Conservation (phyloP, 805 yeast species). For the Saturnispora silvae region DNA sequence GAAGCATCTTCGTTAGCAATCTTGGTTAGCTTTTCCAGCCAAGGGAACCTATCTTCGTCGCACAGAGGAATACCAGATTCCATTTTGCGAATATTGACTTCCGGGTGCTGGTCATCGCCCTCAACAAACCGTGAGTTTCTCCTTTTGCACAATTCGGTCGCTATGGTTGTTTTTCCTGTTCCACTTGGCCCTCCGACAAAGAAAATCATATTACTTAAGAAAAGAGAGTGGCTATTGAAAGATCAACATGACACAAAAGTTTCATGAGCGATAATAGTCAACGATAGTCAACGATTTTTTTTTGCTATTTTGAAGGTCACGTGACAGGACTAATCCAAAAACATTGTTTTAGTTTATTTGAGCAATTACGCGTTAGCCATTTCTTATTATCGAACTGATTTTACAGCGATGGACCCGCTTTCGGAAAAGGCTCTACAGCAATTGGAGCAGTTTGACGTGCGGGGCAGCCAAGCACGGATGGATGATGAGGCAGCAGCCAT, state of each 20-base stretch:
- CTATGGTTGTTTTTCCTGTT: constrained; percentile 84
- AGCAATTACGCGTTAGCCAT: too few relatives aligned
- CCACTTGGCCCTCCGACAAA: constrained; percentile 95
- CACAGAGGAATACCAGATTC: constrained; percentile 64
- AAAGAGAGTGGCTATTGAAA: not conserved
- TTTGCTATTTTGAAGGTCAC: too few relatives aligned
- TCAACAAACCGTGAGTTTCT: constrained; percentile 46
- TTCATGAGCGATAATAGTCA: too few relatives aligned
- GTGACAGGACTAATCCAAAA: too few relatives aligned
- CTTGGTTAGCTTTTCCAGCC: constrained; percentile 52
- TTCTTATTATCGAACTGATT: too few relatives aligned
- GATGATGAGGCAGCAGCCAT: constrained; percentile 69
- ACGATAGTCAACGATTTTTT: too few relatives aligned
- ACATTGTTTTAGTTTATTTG: too few relatives aligned
- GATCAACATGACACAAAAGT: too few relatives aligned
- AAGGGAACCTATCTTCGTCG: constrained; percentile 88
- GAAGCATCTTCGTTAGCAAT: constrained; percentile 28
- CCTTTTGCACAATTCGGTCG: constrained; percentile 36
- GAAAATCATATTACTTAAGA: constrained; percentile 11
- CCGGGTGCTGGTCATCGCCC: constrained; percentile 77
- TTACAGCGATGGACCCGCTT: not conserved
- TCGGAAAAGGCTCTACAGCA: constrained; percentile 53
- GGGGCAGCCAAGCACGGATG: constrained; percentile 56
- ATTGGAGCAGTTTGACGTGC: constrained; percentile 69
- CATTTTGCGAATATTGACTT: constrained; percentile 71